Percentiles rank a stretch among this genome's conserved stretches.
These are phyloP conservation scores for Globisporangium cederbergense DNA, from an alignment of 352 stramenopile genomes.

Conservation along the genomic window DNA sequence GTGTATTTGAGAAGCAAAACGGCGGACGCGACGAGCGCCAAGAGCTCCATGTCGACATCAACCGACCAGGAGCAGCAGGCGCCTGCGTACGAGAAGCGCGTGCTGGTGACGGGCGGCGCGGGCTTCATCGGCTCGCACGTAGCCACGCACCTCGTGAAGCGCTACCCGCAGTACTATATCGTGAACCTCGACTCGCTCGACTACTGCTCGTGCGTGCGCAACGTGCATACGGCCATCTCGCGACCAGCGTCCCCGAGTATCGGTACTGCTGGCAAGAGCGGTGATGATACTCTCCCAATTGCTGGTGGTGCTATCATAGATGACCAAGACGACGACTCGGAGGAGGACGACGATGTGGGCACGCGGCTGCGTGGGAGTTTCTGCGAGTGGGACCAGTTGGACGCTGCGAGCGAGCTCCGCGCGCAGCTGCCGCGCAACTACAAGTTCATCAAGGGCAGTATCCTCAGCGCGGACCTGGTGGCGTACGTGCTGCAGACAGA, in stretches of 20 bases:
- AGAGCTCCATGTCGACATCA: background rate
- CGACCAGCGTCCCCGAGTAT: background rate
- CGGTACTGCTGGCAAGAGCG: constrained; percentile 3
- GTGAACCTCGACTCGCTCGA: constrained; percentile 94
- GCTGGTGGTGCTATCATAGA: background rate
- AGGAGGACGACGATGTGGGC: constrained; percentile 21
- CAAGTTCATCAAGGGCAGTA: constrained; percentile 96
- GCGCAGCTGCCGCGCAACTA: constrained; percentile 12
- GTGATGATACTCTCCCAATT: background rate
- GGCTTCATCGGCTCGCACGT: constrained; percentile 97
- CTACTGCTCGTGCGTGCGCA: constrained; percentile 69
- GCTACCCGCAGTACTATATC: constrained; percentile 97
- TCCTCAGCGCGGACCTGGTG: constrained; percentile 92
- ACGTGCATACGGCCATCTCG: constrained; percentile 61
- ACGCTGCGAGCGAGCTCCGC: background rate
- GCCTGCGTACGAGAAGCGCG: constrained; percentile 76
- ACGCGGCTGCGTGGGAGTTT: constrained; percentile 54
- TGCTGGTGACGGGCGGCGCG: constrained; percentile 96
- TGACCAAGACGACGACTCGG: background rate
- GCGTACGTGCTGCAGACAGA: constrained; percentile 93
- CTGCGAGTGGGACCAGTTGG: constrained; percentile 41
- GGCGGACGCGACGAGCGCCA: background rate
- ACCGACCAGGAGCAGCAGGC: background rate
- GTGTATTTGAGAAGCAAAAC: background rate
- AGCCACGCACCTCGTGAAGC: constrained; percentile 94